Evolutionary conservation across 169 alveolate genomes (phyloP), one percentile per base, ranked within the genome.

Genomic region (Eimeria praecox): DNA sequence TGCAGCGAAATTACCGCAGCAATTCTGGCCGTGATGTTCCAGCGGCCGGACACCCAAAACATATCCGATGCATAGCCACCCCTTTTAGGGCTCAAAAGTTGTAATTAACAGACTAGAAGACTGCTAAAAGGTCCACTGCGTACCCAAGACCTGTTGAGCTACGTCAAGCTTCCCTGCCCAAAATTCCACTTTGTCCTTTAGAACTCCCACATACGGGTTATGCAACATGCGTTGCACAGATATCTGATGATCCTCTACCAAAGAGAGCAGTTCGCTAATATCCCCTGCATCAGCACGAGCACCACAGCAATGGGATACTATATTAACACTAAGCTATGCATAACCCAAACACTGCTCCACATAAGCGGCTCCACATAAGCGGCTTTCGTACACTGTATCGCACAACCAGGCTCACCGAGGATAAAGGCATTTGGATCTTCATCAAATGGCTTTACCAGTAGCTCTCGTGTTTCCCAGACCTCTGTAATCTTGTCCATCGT

Each of bases 191-290:
- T 98, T 98, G 73, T 98, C 98, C 83, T 98, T 99, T 90, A 98
- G 98, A 22, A 99, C 99, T 56, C 98, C 98, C 92, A 97, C 98
- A 97, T 97, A 98, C 10, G 99, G 99, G 40, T 98, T 97, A 95
- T 98, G 98, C 94, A 97, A 98, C 98, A 98, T 97, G 66, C 98
- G 98, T 95, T 98, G 97, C 35, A 99, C 97, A 64, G 98, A 97
- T 89, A 98, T 95, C 4, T 97, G 97, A 94, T 98, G 99, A 80
- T 98, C 99, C 95, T 98, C 99, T 38, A 98, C 96, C 66, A 97
- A 96, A 75, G 97, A 96, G 92, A 97, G 94, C 56, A 98, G 96
- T 52, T 97, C 99, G 80, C 90, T 52, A 44, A 94, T 35, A 62
- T 94, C 96, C 42, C 73, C 96, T 91, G 90, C 66, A 14, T 38